Percentiles rank a stretch among this genome's conserved stretches.
Conservation (phyloP, 495 filamentous ascomycete genomes). For the Letharia lupina region DNA sequence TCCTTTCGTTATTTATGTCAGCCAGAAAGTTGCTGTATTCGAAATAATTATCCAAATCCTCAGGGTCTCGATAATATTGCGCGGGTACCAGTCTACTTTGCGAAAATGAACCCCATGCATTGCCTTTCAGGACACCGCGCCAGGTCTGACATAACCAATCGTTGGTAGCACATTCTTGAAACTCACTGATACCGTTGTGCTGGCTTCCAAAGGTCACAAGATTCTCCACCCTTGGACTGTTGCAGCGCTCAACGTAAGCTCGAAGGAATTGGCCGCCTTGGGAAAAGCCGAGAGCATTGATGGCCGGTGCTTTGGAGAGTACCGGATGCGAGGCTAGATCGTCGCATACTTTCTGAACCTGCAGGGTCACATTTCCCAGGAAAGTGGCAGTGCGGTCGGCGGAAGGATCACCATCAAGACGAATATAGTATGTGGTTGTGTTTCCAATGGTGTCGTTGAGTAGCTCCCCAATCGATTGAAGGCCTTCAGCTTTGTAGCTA, state of each 20-base stretch:
- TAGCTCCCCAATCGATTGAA: conserved; percentile 56
- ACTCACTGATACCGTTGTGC: conserved; percentile 86
- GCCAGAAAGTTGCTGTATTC: conserved; percentile 87
- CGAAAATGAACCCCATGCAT: conserved; percentile 67
- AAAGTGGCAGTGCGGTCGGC: conserved; percentile 76
- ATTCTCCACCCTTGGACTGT: conserved; percentile 66
- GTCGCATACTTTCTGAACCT: conserved; percentile 69
- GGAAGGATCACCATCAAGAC: conserved; percentile 54
- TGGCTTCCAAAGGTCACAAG: conserved; percentile 89
- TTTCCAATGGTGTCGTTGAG: conserved; percentile 67
- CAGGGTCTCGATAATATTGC: conserved; percentile 84
- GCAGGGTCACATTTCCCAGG: conserved; percentile 79
- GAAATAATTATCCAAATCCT: conserved; percentile 63
- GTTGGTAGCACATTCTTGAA: conserved; percentile 52
- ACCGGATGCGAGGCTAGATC: conserved; percentile 70
- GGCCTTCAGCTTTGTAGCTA: conserved; percentile 66
- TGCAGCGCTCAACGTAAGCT: conserved; percentile 87
- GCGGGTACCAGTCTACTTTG: conserved; percentile 80
- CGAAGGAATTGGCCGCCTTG: conserved; percentile 95
- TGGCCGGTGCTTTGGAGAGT: conserved; percentile 66
- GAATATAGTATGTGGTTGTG: conserved; percentile 76
- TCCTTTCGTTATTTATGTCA: conserved; percentile 95
- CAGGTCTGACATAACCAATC: conserved; percentile 79
- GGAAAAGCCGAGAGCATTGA: conserved; percentile 90
- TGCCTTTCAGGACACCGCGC: conserved; percentile 58